Conservation (phyloP, 306 rosid species). For the Castanospermum australe region DNA sequence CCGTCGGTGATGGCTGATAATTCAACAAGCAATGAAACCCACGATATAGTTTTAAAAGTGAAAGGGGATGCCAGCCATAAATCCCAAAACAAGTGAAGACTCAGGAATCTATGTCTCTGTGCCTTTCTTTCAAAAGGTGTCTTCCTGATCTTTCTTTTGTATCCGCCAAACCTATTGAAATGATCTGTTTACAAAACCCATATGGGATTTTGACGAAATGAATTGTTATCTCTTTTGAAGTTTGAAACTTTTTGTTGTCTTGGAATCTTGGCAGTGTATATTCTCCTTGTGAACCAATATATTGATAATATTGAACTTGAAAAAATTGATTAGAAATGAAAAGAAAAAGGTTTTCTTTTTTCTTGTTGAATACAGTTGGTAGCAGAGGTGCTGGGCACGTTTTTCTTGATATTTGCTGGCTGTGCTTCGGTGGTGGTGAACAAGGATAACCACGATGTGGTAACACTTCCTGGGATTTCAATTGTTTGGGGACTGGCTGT, state of each 20-base stretch:
- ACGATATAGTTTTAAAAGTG: conserved; percentile 36
- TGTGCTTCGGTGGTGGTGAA: conserved; percentile 75
- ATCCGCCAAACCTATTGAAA: neutral
- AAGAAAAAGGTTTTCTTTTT: neutral
- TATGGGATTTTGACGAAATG: neutral
- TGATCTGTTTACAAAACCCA: neutral
- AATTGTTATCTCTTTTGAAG: too few relatives aligned
- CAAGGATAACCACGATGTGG: conserved; percentile 24
- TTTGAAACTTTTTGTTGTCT: neutral
- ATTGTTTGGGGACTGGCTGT: conserved; percentile 75
- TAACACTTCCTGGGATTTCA: conserved; percentile 68
- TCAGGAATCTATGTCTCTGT: conserved; percentile 27
- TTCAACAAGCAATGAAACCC: conserved; percentile 39
- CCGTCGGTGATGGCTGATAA: conserved; percentile 48
- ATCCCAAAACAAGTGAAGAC: conserved; percentile 7
- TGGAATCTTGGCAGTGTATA: neutral
- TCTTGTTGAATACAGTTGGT: conserved; percentile 47
- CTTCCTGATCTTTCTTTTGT: neutral
- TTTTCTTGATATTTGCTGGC: conserved; percentile 77
- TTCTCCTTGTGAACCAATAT: neutral
- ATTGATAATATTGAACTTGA: neutral
- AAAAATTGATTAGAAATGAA: neutral
- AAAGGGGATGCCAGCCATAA: conserved; percentile 38
- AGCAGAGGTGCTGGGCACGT: conserved; percentile 79
- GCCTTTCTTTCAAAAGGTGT: conserved; percentile 75